These are phyloP conservation scores for Naganishia antarctica DNA, from an alignment of 768 basidiomycete genomes.

Conservation along the genomic window DNA sequence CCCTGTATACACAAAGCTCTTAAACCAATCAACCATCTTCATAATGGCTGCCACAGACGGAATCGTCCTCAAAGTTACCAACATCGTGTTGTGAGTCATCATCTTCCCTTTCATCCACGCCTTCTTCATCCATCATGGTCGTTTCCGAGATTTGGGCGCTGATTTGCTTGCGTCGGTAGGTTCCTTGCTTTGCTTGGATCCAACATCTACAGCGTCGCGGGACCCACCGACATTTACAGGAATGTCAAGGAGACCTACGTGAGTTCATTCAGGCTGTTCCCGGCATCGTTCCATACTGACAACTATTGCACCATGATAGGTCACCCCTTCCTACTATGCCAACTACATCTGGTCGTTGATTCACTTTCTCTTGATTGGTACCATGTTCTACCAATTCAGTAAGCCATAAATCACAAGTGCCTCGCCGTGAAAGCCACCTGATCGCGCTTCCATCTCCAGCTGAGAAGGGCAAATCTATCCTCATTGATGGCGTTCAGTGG, in stretches of 20 bases:
- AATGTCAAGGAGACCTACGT: conserved; percentile 73
- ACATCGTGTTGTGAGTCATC: conserved; percentile 61
- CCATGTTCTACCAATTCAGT: conserved; percentile 59
- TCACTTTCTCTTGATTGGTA: conserved; percentile 84
- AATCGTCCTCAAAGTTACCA: conserved; percentile 77
- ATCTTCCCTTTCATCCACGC: not conserved
- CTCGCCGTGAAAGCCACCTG: not conserved
- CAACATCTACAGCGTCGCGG: conserved; percentile 79
- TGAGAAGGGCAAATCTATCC: conserved; percentile 61
- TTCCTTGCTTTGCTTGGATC: conserved; percentile 65
- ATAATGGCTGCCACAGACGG: conserved; percentile 65
- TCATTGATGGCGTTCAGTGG: conserved; percentile 86
- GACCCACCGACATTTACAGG: conserved; percentile 56
- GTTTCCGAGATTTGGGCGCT: not conserved
- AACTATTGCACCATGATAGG: no score
- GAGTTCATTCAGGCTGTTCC: no score
- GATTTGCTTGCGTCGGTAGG: conserved; percentile 41
- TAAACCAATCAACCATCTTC: not conserved
- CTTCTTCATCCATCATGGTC: not conserved
- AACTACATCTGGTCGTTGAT: conserved; percentile 84
- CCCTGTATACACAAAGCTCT: not conserved
- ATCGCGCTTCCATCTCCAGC: conserved; percentile 11
- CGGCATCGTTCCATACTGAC: no score
- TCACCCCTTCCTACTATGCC: conserved; percentile 90
- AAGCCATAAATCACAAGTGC: not conserved